Conservation (phyloP, 208 protist genomes). For the Leishmania gerbilli region DNA sequence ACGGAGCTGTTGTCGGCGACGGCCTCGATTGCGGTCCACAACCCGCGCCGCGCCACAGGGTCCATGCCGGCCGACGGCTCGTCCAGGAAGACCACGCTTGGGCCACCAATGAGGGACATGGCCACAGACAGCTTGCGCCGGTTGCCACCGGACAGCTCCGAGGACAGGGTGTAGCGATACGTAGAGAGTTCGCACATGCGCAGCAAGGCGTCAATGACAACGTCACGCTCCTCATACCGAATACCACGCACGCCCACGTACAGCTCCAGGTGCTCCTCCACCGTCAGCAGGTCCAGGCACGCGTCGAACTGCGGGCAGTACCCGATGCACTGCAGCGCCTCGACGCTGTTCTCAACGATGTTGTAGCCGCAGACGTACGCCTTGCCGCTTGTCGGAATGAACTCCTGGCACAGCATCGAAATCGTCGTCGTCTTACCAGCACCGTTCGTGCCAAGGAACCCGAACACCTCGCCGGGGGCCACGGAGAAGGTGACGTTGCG, state of each 20-base stretch:
- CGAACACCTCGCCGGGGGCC: conserved; percentile 78
- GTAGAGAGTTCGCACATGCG: conserved; percentile 31
- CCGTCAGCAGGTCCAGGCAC: conserved; percentile 90
- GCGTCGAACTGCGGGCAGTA: conserved; percentile 97
- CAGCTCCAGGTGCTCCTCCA: conserved; percentile 90
- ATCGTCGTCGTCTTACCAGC: conserved; percentile 90
- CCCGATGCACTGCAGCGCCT: conserved; percentile 80
- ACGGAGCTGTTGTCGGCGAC: conserved; percentile 65
- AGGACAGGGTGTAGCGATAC: conserved; percentile 31
- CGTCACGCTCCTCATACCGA: conserved; percentile 27
- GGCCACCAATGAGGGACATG: conserved; percentile 63
- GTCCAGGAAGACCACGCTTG: conserved; percentile 60
- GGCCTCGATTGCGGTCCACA: conserved; percentile 75
- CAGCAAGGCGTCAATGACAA: conserved; percentile 34
- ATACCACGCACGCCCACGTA: conserved; percentile 41
- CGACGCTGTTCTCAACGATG: conserved; percentile 19
- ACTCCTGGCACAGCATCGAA: conserved; percentile 82
- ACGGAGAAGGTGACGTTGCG: conserved; percentile 79
- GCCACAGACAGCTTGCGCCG: conserved; percentile 68
- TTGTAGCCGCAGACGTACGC: conserved; percentile 58
- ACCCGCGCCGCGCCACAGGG: conserved; percentile 41
- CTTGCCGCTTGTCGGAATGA: conserved; percentile 60
- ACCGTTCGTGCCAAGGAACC: conserved; percentile 90
- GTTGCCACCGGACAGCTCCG: conserved; percentile 62
- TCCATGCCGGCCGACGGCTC: conserved; percentile 80